Evolutionary conservation across 1,139 yeast genomes (phyloP), one percentile per base, ranked within the genome.

Genomic region (Pichia sp.): DNA sequence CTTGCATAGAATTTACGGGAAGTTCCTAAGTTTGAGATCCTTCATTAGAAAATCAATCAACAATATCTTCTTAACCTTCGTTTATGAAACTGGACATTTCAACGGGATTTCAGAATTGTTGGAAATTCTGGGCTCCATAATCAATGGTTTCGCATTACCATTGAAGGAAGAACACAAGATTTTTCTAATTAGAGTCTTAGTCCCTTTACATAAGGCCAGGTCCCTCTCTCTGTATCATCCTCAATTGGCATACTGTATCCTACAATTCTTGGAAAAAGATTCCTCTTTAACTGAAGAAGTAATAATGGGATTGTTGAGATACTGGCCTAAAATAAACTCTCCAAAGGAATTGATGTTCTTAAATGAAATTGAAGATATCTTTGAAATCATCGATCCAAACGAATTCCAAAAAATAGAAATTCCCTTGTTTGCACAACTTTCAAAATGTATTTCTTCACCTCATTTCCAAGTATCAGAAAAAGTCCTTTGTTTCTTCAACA

Each of bases 381-480:
- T 92, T 68, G 99, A 93, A 72, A 96, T 90, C 23, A 89, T 93
- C 79, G 97, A 93, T 70, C 97, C 97, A 13, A 78, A 81, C 56
- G 98, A 95, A 72, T 93, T 93, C 68, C 81, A 85, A 61, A 90
- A 90, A 73, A 89, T 93, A 59, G 96, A 92, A 72, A 89, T 92
- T 7, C 99, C 98, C 2, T 75, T 93, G 54, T 92, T 92, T 72
- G 95, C 95, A 41, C 99, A 95, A 72, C 78, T 93, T 61, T 87
- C 97, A 55, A 90, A 89, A 72, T 92, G 98, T 74, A 92, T 95
- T 49, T 82, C 96, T 31, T 88, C 96, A 3, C 90, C 97, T 30
- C 99, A 93, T 74, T 95, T 93, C 76, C 99, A 95, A 75, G 97
- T 93, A 30, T 88, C 96, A 60, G 99, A 93, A 71, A 90, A 95